Conservation (phyloP, 371 early-diverging fungal genomes). For the Mucor sp. region DNA sequence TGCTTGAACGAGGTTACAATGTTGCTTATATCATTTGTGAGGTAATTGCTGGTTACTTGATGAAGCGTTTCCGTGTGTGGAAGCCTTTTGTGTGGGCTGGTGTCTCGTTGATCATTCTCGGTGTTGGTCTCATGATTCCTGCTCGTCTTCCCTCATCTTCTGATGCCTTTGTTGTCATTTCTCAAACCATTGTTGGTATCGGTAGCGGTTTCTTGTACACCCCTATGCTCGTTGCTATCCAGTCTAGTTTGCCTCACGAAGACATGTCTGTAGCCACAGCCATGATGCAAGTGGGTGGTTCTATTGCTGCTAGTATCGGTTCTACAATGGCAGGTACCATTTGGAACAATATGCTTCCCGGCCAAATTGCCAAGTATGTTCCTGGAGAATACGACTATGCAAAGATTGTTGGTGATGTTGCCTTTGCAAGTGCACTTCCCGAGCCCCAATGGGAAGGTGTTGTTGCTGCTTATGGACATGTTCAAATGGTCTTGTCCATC, state of each 20-base stretch:
- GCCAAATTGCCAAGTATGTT: constrained; percentile 32
- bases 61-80: constrained; percentile 49
- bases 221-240: constrained; percentile 37
- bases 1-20: constrained; percentile 42
- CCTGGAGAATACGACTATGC: constrained; percentile 39
- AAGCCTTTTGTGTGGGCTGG: constrained; percentile 59
- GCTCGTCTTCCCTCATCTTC: constrained; percentile 41
- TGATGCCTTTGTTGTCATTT: constrained; percentile 35
- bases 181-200: constrained; percentile 43
- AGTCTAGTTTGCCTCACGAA: constrained; percentile 39
- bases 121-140: constrained; percentile 47
- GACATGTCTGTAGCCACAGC: constrained; percentile 46
- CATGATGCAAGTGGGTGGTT: constrained; percentile 38
- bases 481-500: constrained; percentile 34
- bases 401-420: constrained; percentile 30
- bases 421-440: constrained; percentile 28
- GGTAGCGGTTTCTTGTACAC: constrained; percentile 39
- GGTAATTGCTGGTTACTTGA: constrained; percentile 35
- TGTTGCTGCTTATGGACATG: constrained; percentile 32
- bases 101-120: constrained; percentile 56
- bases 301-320: constrained; percentile 40
- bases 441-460: constrained; percentile 34
- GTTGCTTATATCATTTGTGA: constrained; percentile 37
- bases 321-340: constrained; percentile 42
- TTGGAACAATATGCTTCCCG: constrained; percentile 45